Base-by-base conservation (phyloP, 2,329 filamentous ascomycete species). In the Eurotiales sp. region DNA sequence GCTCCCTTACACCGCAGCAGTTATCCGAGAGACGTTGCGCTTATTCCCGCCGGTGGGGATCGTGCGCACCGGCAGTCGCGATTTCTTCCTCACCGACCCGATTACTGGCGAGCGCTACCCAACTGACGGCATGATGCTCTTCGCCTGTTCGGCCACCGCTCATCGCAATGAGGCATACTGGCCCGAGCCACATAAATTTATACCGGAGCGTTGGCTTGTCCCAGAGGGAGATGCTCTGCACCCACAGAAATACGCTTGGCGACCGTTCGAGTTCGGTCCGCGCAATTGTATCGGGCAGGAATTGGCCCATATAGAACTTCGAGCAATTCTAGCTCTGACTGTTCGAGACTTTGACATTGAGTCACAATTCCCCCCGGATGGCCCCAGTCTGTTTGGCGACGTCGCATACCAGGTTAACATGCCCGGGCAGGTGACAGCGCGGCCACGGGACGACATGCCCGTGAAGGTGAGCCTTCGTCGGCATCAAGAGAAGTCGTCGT, bases 21-120 rank as follows among this genome's bases (percentile, higher is more conserved):
- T 81, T 2, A 73, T 80, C 52, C 78, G 79, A 52, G 81, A 84
- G 61, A 71, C 73, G 0, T 68, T 83, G 2, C 72, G 80, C 3
- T 59, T 83, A n/a, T 79, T 72, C 55, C 75, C 78, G 0, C 73
- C 79, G 23, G 45, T 50, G 4, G 53, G 47, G 14, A 32, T 8
- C n/a, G 12, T 46, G 8, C 41, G 49, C 10, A 15, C 27, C 3
- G 46, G 30, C 3, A 3, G 21, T 8, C 30, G 17, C 17, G 21
- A 27, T 5, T 11, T 47, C 12, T 37, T 22, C n/a, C 15, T 47
- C 7, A 22, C 14, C 6, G 17, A 47, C n/a, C 27, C 44, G 22
- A 14, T 15, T 15, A 27, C 7, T 23, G 21, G 17, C 12, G 17
- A 42, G 34, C 15, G 11, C 11, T 46, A 32, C 30, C 43, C 43